phyloP scores from a whole-genome alignment of 805 yeast genomes.

The Lachancea lanzarotensis region DNA sequence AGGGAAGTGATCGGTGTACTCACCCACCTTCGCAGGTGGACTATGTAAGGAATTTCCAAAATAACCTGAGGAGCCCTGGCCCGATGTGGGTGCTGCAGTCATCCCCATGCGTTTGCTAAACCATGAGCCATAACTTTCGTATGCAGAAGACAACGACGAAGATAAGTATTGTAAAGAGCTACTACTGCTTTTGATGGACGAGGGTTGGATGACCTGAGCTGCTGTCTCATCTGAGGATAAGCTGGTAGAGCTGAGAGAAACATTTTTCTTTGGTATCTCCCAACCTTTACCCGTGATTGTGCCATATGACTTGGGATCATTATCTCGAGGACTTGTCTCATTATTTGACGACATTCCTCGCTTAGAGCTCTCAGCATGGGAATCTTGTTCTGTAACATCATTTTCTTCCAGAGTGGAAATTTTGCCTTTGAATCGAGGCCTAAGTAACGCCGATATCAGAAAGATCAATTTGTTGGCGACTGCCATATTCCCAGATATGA shows the following conservation, averaged over 20 bases:
- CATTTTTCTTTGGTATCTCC: slow-evolving; percentile 35
- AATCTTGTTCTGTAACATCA: not conserved
- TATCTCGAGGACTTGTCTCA: not conserved
- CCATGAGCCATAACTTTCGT: slow-evolving; percentile 32
- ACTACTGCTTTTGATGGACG: slow-evolving; percentile 32
- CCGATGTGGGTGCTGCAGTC: slow-evolving; percentile 1
- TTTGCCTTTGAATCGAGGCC: slow-evolving; percentile 27
- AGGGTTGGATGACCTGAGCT: slow-evolving; percentile 30
- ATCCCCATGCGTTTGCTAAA: slow-evolving; percentile 25
- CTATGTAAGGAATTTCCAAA: slow-evolving; percentile 11
- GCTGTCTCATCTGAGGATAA: slow-evolving; percentile 28
- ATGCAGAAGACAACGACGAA: slow-evolving; percentile 33
- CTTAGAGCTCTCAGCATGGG: slow-evolving; percentile 3
- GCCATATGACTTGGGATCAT: slow-evolving; percentile 1
- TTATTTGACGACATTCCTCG: not conserved
- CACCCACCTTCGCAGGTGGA: slow-evolving; percentile 20
- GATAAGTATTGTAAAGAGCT: slow-evolving; percentile 35
- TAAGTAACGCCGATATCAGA: slow-evolving; percentile 45
- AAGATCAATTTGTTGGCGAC: slow-evolving; percentile 55
- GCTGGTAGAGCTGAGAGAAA: slow-evolving; percentile 26
- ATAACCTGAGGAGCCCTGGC: not conserved
- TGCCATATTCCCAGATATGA: slow-evolving; percentile 53
- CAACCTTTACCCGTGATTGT: slow-evolving; percentile 30
- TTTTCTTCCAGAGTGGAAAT: slow-evolving; percentile 12
- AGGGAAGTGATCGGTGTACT: slow-evolving; percentile 24